Base-by-base conservation (phyloP, 805 yeast genomes). In the Kuraishia hungarica region DNA sequence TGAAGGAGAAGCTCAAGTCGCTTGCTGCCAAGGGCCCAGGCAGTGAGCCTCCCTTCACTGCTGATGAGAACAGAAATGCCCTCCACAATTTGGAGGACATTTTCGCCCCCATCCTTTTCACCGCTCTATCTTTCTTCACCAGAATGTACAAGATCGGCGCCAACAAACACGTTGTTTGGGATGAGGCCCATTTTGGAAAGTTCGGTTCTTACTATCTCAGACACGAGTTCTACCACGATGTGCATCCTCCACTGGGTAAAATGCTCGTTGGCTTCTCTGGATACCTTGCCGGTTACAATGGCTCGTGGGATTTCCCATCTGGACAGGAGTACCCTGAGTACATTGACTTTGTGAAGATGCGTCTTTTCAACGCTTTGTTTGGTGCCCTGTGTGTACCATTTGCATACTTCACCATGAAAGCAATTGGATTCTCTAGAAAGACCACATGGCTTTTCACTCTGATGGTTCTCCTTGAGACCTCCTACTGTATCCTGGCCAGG, bases 131-230 rank as follows among this genome's bases (percentile, higher is more conserved):
- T 10, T 87, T 92, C 62, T 79, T 78, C 58, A 78, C 89, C 48
- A 81, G 98, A 62, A 81, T 91, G 69, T 84, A 88, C 72, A 75
- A 79, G 58, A 86, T 93, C 61, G 87, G 88, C 54, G 75, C 79
- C 55, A 87, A 89, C 58, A 76, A 80, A 55, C 76, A 79, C 55
- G 97, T 94, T 29, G 94, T 94, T 23, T 92, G 97, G 97, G 97
- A 91, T 72, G 97, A 91, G 68, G 97, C 97, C 48, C 97, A 92
- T 74, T 93, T 93, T 70, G 96, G 94, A 49, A 87, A 86, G 67
- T 88, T 88, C 67, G 96, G 96, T 50, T 84, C 93, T 2, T 83
- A 87, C 63, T 88, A 88, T 68, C 72, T 87, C 60, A 80, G 84
- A 67, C 90, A 84, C 64, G 91, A 87, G 63, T 87, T 87, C 65